These are phyloP conservation scores for Vitis rotundifolia DNA, from an alignment of 164 flowering plant species.

Conservation along the genomic window DNA sequence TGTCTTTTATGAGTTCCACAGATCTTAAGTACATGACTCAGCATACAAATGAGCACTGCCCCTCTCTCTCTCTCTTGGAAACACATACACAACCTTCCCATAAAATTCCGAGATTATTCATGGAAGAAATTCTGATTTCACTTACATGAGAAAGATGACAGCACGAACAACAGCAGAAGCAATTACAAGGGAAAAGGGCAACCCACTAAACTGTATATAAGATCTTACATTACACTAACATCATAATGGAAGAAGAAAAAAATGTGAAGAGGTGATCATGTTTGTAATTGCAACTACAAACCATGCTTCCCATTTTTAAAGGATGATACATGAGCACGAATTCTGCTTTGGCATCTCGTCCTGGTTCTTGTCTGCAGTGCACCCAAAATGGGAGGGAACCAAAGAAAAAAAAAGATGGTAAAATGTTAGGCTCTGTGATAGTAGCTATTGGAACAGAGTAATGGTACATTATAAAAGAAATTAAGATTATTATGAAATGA, in stretches of 20 bases:
- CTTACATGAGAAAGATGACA: neutral
- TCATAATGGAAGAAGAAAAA: neutral
- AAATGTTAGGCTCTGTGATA: neutral
- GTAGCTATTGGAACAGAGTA: neutral
- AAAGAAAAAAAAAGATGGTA: neutral
- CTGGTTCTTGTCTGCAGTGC: slow-evolving; percentile 11
- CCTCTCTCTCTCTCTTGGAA: too few species aligned
- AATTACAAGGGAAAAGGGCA: neutral
- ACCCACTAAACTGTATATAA: neutral
- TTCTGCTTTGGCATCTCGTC: slow-evolving; percentile 11
- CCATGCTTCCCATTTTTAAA: slow-evolving; percentile 7
- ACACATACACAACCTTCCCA: neutral
- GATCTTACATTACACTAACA: slow-evolving; percentile 2
- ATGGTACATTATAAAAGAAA: neutral
- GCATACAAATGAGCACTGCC: too few species aligned
- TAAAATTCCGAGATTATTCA: neutral
- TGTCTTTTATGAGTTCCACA: too few species aligned
- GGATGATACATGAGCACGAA: slow-evolving; percentile 14
- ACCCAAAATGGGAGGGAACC: neutral
- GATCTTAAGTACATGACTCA: too few species aligned
- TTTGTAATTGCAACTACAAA: neutral
- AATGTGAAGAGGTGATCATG: slow-evolving; percentile 1
- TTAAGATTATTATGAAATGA: too few species aligned
- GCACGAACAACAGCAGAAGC: neutral
- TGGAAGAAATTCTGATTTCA: neutral